Percentiles rank a stretch among this genome's conserved stretches.
phyloP scores from a whole-genome alignment of 768 basidiomycete species.

The Calocera viscosa region DNA sequence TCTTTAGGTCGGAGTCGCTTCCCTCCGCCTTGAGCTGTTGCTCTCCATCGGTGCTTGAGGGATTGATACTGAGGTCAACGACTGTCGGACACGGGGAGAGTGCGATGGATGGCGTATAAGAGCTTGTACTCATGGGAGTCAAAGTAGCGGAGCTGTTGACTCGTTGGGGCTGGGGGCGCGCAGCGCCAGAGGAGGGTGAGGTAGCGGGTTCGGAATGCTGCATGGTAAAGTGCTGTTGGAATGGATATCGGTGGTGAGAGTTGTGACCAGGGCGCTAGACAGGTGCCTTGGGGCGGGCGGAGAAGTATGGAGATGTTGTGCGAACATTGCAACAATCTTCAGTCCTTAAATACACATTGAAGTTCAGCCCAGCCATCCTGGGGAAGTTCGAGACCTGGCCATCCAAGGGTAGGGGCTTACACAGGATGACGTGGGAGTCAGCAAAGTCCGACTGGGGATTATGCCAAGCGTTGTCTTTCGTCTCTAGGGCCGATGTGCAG shows the following conservation, averaged over 20 bases:
- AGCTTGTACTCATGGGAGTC: too few species aligned
- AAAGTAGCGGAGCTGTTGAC: too few species aligned
- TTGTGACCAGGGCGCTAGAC: too few species aligned
- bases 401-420: not conserved
- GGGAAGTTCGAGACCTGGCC: constrained; percentile 12
- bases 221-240: not conserved
- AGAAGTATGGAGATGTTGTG: not conserved
- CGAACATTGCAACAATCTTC: not conserved
- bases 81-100: constrained; percentile 2
- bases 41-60: too few species aligned
- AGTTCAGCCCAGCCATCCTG: constrained; percentile 12
- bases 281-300: too few species aligned
- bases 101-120: too few species aligned
- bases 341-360: constrained; percentile 4
- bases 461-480: too few species aligned
- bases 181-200: not conserved
- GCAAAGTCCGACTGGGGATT: too few species aligned
- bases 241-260: too few species aligned
- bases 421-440: too few species aligned
- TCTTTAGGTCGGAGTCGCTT: not conserved
- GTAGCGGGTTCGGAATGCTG: not conserved
- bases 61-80: not conserved
- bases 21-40: not conserved
- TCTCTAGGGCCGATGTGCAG: too few species aligned
- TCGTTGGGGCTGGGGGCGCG: not conserved